Evolutionary conservation across 1,284 basidiomycete genomes (phyloP).

Genomic region (Sporisorium iseilematis-ciliati): DNA sequence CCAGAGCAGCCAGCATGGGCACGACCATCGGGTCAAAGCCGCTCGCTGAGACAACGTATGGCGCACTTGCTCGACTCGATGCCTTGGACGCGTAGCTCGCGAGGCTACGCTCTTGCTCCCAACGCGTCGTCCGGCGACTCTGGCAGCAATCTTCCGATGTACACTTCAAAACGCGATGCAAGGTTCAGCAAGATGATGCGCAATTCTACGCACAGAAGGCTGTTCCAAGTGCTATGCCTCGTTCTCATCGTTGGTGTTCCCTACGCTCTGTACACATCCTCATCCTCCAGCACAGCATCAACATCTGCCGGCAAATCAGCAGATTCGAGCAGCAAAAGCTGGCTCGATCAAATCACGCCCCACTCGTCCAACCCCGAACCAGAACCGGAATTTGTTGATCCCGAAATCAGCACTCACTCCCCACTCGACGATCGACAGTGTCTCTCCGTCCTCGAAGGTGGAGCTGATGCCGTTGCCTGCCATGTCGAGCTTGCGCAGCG

Average conservation of each 20-base stretch:
- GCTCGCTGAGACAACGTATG: slow-evolving; percentile 15
- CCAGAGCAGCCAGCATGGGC: slow-evolving; percentile 21
- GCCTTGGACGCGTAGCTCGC: neutral
- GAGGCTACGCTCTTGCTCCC: slow-evolving; percentile 10
- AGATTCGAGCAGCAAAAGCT: neutral
- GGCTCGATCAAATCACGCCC: neutral
- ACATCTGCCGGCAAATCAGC: neutral
- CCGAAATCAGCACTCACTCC: neutral
- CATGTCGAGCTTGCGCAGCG: slow-evolving; percentile 21
- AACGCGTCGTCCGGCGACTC: neutral
- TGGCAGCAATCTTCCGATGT: slow-evolving; percentile 6
- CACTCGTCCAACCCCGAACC: neutral
- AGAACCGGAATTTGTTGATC: neutral
- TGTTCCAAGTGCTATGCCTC: slow-evolving; percentile 19
- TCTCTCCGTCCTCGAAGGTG: slow-evolving; percentile 11
- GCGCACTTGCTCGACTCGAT: slow-evolving; percentile 8
- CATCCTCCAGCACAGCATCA: neutral
- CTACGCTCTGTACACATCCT: slow-evolving; percentile 9
- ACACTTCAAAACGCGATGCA: neutral
- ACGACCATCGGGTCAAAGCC: neutral
- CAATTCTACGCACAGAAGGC: slow-evolving; percentile 7
- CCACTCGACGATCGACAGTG: slow-evolving; percentile 9
- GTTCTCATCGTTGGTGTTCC: slow-evolving; percentile 17
- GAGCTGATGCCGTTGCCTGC: slow-evolving; percentile 21
- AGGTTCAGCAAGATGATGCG: slow-evolving; percentile 8